Percentiles rank a stretch among this genome's conserved stretches.
phyloP scores from a whole-genome alignment of 179 eudicot genomes.

The Actinidia arguta region DNA sequence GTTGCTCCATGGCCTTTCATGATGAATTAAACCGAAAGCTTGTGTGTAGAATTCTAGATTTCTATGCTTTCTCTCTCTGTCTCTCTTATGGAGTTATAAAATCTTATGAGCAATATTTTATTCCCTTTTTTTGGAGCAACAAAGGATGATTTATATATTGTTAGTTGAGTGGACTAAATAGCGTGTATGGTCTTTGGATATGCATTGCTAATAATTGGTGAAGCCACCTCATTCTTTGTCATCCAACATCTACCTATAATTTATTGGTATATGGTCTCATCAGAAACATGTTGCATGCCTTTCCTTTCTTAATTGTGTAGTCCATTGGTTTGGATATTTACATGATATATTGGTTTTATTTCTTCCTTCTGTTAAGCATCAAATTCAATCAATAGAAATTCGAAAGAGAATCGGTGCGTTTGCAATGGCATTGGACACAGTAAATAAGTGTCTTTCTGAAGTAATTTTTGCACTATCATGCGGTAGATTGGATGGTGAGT shows the following conservation, averaged over 20 bases:
- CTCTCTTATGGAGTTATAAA: too few relatives aligned
- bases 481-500: constrained; percentile 91
- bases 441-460: constrained; percentile 93
- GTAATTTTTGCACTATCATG: constrained; percentile 88
- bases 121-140: too few relatives aligned
- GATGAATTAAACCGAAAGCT: too few relatives aligned
- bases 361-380: neutral
- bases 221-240: neutral
- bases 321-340: neutral
- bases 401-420: constrained; percentile 95
- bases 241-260: neutral
- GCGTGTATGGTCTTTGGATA: neutral
- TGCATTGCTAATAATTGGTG: neutral
- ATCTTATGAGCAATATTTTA: too few relatives aligned
- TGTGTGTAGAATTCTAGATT: too few relatives aligned
- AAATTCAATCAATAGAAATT: constrained; percentile 81
- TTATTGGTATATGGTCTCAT: neutral
- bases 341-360: neutral
- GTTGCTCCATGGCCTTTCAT: too few relatives aligned
- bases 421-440: too few relatives aligned
- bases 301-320: neutral
- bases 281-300: neutral
- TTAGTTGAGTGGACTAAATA: neutral
- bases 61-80: too few relatives aligned
- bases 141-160: neutral